A percentile compares a stretch with the other conserved stretches of the same genome.
phyloP scores from a whole-genome alignment of 768 basidiomycete species.

The Tylopilus felleus region DNA sequence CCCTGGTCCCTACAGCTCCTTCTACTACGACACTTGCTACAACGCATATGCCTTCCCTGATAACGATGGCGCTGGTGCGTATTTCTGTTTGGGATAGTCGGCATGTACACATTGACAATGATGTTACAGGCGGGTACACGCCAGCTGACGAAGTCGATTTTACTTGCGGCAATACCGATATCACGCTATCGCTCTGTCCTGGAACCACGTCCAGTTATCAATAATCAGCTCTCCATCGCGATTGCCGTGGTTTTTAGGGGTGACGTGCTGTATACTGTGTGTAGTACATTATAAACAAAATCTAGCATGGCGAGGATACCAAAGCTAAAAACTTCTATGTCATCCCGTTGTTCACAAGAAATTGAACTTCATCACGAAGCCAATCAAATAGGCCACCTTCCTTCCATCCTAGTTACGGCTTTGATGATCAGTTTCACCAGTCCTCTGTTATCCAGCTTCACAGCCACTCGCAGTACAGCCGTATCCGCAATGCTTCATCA shows the following conservation, averaged over 20 bases:
- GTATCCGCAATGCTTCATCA: conserved; percentile 48
- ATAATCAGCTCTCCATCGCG: background rate
- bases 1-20: background rate
- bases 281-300: no score
- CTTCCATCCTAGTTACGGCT: background rate
- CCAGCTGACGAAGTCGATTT: conserved; percentile 23
- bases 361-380: background rate
- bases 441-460: conserved; percentile 15
- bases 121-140: background rate
- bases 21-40: background rate
- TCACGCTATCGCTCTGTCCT: conserved; percentile 23
- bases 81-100: conserved; percentile 1
- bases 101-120: no score
- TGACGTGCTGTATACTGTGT: background rate
- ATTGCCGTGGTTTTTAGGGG: background rate
- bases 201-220: conserved; percentile 11
- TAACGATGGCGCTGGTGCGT: conserved; percentile 19
- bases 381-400: background rate
- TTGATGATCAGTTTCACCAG: conserved; percentile 19
- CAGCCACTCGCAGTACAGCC: background rate
- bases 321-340: background rate
- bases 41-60: conserved; percentile 20
- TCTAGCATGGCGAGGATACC: no score
- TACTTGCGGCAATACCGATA: conserved; percentile 16
- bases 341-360: background rate